Base-by-base conservation (phyloP, 2,329 filamentous ascomycete genomes). In the Sporothrix inflata region DNA sequence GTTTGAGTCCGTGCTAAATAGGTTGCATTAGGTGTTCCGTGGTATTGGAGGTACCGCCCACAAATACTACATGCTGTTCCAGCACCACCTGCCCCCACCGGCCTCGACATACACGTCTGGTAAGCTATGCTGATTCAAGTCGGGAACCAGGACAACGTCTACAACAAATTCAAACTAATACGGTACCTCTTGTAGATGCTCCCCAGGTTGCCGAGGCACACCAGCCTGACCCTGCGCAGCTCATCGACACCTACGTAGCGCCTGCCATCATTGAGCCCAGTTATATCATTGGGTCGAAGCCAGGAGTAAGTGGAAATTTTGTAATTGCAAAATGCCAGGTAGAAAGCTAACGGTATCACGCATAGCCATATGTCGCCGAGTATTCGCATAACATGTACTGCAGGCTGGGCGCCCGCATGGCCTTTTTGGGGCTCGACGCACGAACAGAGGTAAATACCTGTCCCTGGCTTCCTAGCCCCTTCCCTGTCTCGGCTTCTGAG, bases 41-140 rank as follows among this genome's bases (percentile, higher is more conserved):
- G 96, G 96, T 24, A 89, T 99, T 72, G 96, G 96, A 5, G 94
- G 93, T 42, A 90, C 94, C 71, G 96, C 96, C 1, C 97, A 96
- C 85, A 99, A 99, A 82, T 98, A 98, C 82, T 99, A 99, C 80
- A 89, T 98, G 87, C 88, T 99, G 11, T 99, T 99, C 82, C 96
- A 99, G 82, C 96, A 99, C 77, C 95, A 98, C 78, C 84, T 97
- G 67, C 89, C 94, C 14, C 95, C 95, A 1, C 94, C 95, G 0
- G 85, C 87, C 74, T 94, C 92, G 40, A 97, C 94, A 0, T 98
- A 91, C 80, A 97, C 94, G 2, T 93, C 93, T 1, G 92, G 92
- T 85, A 75, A 74, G 77, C 30, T 40, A 24, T 14, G 12, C 40
- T 27, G 1, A 30, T 38, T 38, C 21, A 4, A 19, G 14, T 27